Percentiles rank a stretch among this genome's conserved stretches.
phyloP scores from a whole-genome alignment of 2,329 filamentous ascomycete species.

The Ophiostoma sp. region DNA sequence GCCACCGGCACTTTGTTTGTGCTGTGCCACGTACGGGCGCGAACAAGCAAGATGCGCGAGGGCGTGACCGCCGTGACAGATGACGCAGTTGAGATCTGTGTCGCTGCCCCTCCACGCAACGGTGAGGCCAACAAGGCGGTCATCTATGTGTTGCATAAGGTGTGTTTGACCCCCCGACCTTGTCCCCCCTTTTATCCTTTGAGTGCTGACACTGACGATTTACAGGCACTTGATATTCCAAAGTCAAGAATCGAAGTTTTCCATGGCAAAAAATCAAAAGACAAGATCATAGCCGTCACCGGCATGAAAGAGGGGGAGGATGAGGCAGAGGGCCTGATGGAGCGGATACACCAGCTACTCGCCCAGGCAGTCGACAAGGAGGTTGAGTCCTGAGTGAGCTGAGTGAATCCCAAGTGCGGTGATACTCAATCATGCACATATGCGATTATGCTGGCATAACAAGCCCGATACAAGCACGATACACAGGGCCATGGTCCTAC shows the following conservation, averaged over 20 bases:
- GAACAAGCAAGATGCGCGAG: slow-evolving; percentile 55
- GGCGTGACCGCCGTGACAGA: slow-evolving; percentile 55
- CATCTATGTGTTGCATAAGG: slow-evolving; percentile 56
- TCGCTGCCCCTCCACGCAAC: slow-evolving; percentile 59
- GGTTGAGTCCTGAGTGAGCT: not conserved
- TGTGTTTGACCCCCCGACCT: slow-evolving; percentile 31
- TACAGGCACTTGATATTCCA: slow-evolving; percentile 52
- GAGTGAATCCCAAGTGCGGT: too few species aligned
- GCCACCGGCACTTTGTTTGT: slow-evolving; percentile 49
- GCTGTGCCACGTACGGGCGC: slow-evolving; percentile 63
- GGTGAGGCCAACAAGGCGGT: slow-evolving; percentile 67
- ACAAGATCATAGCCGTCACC: slow-evolving; percentile 53
- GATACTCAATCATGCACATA: not conserved
- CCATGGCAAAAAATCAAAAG: slow-evolving; percentile 57
- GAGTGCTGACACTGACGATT: not conserved
- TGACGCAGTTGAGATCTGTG: slow-evolving; percentile 57
- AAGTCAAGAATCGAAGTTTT: slow-evolving; percentile 60
- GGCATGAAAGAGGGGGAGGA: slow-evolving; percentile 28
- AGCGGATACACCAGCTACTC: slow-evolving; percentile 21
- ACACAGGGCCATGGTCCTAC: not conserved
- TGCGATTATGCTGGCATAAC: not conserved
- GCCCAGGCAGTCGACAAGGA: slow-evolving; percentile 14
- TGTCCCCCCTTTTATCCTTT: not conserved
- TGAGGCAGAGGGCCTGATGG: slow-evolving; percentile 18
- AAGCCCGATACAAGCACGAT: not conserved